Evolutionary conservation across 176 grass and related monocot genomes (phyloP).

Genomic region (Oryza meyeriana): DNA sequence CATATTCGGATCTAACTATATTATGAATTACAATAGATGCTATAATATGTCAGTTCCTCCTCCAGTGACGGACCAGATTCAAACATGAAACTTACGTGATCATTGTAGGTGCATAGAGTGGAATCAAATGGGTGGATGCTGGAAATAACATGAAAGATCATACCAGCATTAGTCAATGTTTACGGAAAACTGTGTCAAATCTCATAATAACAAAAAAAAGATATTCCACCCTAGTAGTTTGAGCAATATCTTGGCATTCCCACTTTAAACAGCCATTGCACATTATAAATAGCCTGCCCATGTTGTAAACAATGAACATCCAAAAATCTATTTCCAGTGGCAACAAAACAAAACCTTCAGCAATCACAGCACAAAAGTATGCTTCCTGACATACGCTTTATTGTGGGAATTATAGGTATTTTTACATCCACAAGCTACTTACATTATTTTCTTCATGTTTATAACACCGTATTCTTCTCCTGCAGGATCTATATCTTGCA

Average conservation of each 20-base stretch:
- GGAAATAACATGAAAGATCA: background rate
- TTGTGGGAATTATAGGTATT: conserved; percentile 59
- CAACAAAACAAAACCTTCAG: background rate
- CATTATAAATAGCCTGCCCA: conserved; percentile 31
- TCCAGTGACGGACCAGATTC: background rate
- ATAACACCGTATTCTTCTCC: conserved; percentile 19
- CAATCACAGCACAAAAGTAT: conserved; percentile 3
- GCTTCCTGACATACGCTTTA: conserved; percentile 31
- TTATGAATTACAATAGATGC: background rate
- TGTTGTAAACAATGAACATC: background rate
- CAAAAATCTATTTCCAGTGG: background rate
- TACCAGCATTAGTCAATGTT: conserved; percentile 4
- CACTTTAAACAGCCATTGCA: background rate
- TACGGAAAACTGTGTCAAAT: background rate
- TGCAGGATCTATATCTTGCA: conserved; percentile 57
- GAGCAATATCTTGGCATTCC: background rate
- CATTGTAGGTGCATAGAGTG: background rate
- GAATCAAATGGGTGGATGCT: background rate
- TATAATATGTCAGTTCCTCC: background rate
- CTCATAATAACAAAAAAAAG: background rate
- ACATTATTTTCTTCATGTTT: conserved; percentile 3
- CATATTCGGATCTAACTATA: background rate
- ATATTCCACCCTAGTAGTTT: conserved; percentile 28
- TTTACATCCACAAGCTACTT: background rate
- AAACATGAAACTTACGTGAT: conserved; percentile 3